Evolutionary conservation across 805 yeast genomes (phyloP).

Genomic region (Komagataella ulmi): DNA sequence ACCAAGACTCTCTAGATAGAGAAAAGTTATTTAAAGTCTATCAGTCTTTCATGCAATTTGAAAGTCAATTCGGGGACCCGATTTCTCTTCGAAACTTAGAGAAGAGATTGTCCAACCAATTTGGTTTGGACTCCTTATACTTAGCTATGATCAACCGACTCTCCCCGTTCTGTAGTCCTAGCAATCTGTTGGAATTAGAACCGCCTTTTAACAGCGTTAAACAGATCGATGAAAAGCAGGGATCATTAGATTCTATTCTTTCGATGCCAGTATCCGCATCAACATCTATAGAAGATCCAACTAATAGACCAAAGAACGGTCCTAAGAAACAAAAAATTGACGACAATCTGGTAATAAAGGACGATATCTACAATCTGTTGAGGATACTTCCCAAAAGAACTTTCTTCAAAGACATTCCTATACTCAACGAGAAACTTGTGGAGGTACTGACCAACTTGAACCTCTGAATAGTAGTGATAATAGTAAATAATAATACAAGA

Average conservation of each 20-base stretch:
- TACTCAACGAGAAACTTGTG: not conserved
- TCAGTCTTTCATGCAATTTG: slow-evolving; percentile 51
- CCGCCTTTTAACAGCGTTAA: slow-evolving; percentile 23
- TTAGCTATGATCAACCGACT: not conserved
- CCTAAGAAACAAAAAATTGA: slow-evolving; percentile 5
- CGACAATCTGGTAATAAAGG: slow-evolving; percentile 18
- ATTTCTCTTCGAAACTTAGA: slow-evolving; percentile 56
- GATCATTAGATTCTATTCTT: slow-evolving; percentile 2
- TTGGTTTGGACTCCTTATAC: not conserved
- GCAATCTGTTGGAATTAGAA: slow-evolving; percentile 10
- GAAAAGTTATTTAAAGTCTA: slow-evolving; percentile 31
- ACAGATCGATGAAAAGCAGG: slow-evolving; percentile 16
- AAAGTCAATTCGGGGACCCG: slow-evolving; percentile 57
- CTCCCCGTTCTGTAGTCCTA: not conserved
- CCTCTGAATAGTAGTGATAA: not conserved
- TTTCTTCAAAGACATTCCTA: not conserved
- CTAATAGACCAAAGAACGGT: slow-evolving; percentile 1
- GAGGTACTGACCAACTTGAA: not conserved
- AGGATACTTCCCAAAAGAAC: slow-evolving; percentile 39
- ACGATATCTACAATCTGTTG: slow-evolving; percentile 34
- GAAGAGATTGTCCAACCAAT: slow-evolving; percentile 21
- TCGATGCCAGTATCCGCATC: slow-evolving; percentile 20
- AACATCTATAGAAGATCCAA: slow-evolving; percentile 17
- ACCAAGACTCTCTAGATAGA: slow-evolving; percentile 15
- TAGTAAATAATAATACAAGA: not conserved